Percentiles rank a stretch among this genome's conserved stretches.
These are phyloP conservation scores for Sporothrix pallida DNA, from an alignment of 2,329 filamentous ascomycete species.

Conservation along the genomic window DNA sequence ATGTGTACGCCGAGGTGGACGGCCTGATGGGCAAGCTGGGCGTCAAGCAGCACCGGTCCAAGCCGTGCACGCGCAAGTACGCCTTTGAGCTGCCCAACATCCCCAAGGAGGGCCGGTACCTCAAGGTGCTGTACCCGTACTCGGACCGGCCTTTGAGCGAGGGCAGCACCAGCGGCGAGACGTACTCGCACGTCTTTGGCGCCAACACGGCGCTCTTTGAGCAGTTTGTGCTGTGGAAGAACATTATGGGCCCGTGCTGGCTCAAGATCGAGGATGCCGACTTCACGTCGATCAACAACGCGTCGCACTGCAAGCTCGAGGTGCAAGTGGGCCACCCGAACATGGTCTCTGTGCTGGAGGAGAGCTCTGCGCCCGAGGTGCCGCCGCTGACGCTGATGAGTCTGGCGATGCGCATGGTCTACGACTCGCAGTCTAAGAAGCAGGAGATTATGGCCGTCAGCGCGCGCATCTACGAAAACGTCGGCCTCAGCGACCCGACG, in stretches of 20 bases:
- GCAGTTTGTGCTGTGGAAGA: constrained; percentile 98
- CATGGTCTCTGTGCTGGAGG: constrained; percentile 72
- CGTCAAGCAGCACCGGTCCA: constrained; percentile 92
- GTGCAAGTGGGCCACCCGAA: constrained; percentile 80
- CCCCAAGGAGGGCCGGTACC: constrained; percentile 86
- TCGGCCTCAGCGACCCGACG: constrained; percentile 85
- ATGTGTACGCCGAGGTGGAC: constrained; percentile 92
- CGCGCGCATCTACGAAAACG: constrained; percentile 88
- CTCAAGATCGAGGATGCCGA: constrained; percentile 86
- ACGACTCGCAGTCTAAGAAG: constrained; percentile 92
- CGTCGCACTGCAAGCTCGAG: constrained; percentile 96
- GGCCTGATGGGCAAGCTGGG: constrained; percentile 84
- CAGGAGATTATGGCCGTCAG: constrained; percentile 94
- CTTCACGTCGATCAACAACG: constrained; percentile 83
- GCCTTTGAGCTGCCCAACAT: constrained; percentile 90
- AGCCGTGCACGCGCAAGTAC: constrained; percentile 86
- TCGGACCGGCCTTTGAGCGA: constrained; percentile 75
- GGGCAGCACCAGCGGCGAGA: constrained; percentile 72
- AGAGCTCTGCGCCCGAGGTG: constrained; percentile 79
- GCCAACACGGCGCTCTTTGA: constrained; percentile 94
- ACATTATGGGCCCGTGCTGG: constrained; percentile 99
- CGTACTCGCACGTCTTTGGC: constrained; percentile 93
- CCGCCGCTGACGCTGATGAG: constrained; percentile 97
- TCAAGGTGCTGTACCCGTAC: constrained; percentile 97
- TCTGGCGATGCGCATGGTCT: constrained; percentile 81